Evolutionary conservation across 768 basidiomycete species (phyloP).

Genomic region (Amanita rimosa): DNA sequence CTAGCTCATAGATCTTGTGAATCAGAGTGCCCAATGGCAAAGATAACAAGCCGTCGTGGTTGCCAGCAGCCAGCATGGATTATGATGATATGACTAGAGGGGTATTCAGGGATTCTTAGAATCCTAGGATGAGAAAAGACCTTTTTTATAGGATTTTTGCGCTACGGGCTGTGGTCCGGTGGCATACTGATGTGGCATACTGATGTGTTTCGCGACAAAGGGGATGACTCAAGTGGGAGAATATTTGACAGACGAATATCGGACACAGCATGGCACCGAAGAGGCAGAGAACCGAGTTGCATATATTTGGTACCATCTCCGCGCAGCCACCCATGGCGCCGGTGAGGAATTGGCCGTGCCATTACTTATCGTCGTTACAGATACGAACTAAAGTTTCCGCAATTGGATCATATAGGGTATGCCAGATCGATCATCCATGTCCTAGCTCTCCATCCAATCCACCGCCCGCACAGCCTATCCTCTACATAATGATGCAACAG

Average conservation of each 20-base stretch:
- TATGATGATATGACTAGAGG: background rate
- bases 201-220: background rate
- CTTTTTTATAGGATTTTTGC: background rate
- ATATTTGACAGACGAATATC: background rate
- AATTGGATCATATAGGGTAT: background rate
- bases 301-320: too few species aligned
- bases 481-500: conserved; percentile 81
- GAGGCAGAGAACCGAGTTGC: too few species aligned
- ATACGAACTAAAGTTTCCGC: background rate
- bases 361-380: background rate
- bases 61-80: background rate
- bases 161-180: background rate
- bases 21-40: conserved; percentile 8
- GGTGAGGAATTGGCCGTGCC: background rate
- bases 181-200: background rate
- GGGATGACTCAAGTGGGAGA: background rate
- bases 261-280: conserved; percentile 3
- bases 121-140: background rate
- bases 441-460: background rate
- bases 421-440: background rate
- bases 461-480: background rate
- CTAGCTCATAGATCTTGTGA: conserved; percentile 17
- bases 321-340: too few species aligned
- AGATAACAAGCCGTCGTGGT: background rate
- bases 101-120: background rate